Evolutionary conservation across 805 yeast genomes (phyloP).

Genomic region (Cyberlindnera mrakii): DNA sequence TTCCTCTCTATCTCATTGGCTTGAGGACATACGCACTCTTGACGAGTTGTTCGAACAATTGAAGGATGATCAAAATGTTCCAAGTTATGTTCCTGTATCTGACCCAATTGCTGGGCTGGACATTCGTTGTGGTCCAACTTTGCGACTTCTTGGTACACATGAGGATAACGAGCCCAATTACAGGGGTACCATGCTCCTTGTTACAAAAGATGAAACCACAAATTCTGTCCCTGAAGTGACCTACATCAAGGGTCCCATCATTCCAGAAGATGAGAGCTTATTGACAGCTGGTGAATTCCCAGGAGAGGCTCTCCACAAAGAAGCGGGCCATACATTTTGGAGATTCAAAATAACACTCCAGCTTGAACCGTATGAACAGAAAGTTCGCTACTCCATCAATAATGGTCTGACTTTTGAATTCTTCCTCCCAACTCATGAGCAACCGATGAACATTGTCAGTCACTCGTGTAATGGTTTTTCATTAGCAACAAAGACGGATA

Average conservation of each 20-base stretch:
- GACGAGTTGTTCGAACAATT: slow-evolving; percentile 6
- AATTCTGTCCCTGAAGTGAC: slow-evolving; percentile 29
- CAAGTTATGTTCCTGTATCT: slow-evolving; percentile 7
- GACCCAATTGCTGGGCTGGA: slow-evolving; percentile 26
- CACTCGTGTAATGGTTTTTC: slow-evolving; percentile 92
- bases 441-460: slow-evolving; percentile 77
- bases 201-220: slow-evolving; percentile 34
- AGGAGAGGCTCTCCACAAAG: slow-evolving; percentile 38
- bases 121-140: slow-evolving; percentile 70
- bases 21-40: slow-evolving; percentile 7
- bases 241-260: slow-evolving; percentile 25
- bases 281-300: slow-evolving; percentile 38
- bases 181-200: slow-evolving; percentile 64
- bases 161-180: slow-evolving; percentile 48
- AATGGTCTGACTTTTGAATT: slow-evolving; percentile 49
- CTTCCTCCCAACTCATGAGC: slow-evolving; percentile 54
- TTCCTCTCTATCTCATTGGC: slow-evolving; percentile 4
- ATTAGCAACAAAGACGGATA: slow-evolving; percentile 55
- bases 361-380: slow-evolving; percentile 47
- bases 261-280: slow-evolving; percentile 7
- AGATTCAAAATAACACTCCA: slow-evolving; percentile 53
- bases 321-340: slow-evolving; percentile 51
- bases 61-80: slow-evolving; percentile 9
- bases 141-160: slow-evolving; percentile 59
- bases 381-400: slow-evolving; percentile 57